A percentile compares a stretch with the other conserved stretches of the same genome.
Conservation (phyloP, 2,329 filamentous ascomycete species). For the Phaeoacremonium minimum region DNA sequence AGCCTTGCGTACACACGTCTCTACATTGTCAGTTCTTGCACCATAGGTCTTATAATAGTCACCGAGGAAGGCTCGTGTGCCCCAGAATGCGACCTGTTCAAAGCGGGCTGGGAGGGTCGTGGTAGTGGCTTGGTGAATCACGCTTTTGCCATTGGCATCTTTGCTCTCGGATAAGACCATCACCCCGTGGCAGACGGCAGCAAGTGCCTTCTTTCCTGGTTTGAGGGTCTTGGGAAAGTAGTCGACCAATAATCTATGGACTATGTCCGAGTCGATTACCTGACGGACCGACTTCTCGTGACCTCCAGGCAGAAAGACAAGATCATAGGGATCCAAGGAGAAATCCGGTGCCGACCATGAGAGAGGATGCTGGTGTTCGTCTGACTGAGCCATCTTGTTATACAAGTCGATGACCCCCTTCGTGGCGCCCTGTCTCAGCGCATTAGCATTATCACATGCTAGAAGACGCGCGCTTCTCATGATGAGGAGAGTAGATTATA, state of each 20-base stretch:
- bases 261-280: constrained; percentile 40
- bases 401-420: constrained; percentile 34
- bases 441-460: no score
- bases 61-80: constrained; percentile 41
- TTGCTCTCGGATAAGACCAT: constrained; percentile 41
- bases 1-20: constrained; percentile 37
- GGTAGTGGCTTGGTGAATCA: constrained; percentile 40
- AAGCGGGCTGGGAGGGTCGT: constrained; percentile 44
- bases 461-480: background rate
- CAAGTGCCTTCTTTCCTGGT: constrained; percentile 36
- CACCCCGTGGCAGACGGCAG: constrained; percentile 49
- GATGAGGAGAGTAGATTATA: constrained; percentile 22
- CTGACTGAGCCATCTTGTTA: constrained; percentile 33
- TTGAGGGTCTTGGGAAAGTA: constrained; percentile 45
- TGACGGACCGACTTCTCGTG: constrained; percentile 48
- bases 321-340: constrained; percentile 36
- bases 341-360: constrained; percentile 41
- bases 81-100: constrained; percentile 44
- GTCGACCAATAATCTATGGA: constrained; percentile 36
- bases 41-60: constrained; percentile 56
- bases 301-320: constrained; percentile 47
- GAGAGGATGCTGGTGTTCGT: constrained; percentile 34
- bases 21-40: constrained; percentile 41
- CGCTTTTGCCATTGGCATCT: constrained; percentile 33
- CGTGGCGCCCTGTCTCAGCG: constrained; percentile 33